Evolutionary conservation across 2,329 filamentous ascomycete species (phyloP).

Genomic region (Ceratocystis eucalypticola): DNA sequence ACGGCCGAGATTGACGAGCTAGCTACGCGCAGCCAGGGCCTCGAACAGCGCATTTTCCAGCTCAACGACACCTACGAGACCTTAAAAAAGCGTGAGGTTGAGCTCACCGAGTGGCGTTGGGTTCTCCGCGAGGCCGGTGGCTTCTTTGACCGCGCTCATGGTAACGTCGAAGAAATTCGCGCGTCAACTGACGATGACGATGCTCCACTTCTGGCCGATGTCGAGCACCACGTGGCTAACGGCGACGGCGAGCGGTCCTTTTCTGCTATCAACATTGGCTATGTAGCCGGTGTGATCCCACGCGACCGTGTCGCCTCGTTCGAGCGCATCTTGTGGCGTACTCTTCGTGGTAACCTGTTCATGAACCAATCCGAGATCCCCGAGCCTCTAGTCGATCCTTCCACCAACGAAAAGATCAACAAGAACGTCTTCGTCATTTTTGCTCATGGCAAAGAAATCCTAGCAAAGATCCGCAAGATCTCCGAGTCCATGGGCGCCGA

Average conservation of each 20-base stretch:
- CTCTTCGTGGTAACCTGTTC: slow-evolving; percentile 91
- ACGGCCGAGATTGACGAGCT: slow-evolving; percentile 95
- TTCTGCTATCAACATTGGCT: slow-evolving; percentile 96
- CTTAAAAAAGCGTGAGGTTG: slow-evolving; percentile 91
- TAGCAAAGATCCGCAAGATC: slow-evolving; percentile 97
- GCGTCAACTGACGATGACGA: slow-evolving; percentile 83
- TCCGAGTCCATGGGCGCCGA: slow-evolving; percentile 94
- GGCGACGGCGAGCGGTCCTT: slow-evolving; percentile 72
- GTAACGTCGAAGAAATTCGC: slow-evolving; percentile 91
- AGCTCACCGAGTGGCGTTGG: slow-evolving; percentile 97
- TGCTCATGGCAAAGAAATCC: slow-evolving; percentile 93
- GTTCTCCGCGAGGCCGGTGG: slow-evolving; percentile 89
- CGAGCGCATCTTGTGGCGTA: slow-evolving; percentile 94
- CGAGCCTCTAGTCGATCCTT: slow-evolving; percentile 79
- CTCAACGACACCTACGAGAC: slow-evolving; percentile 98
- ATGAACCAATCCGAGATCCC: slow-evolving; percentile 99
- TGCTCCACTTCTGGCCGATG: slow-evolving; percentile 80
- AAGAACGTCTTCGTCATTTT: slow-evolving; percentile 99
- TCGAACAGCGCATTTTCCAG: slow-evolving; percentile 82
- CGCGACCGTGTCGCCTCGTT: slow-evolving; percentile 88
- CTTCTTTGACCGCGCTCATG: slow-evolving; percentile 93
- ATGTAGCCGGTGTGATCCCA: slow-evolving; percentile 89
- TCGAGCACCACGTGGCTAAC: slow-evolving; percentile 56
- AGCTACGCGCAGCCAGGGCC: slow-evolving; percentile 75
- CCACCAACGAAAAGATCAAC: slow-evolving; percentile 78